phyloP scores from a whole-genome alignment of 306 rosid genomes.

The Prunus persica region Prunus_persica_NCBIv2 NC_034012.1:1359001-1359500 shows the following conservation, averaged over 20 bases:
- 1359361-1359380: background rate
- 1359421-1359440: constrained; percentile 98
- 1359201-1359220: constrained; percentile 2
- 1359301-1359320: background rate
- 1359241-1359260: background rate
- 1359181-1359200: constrained; percentile 47
- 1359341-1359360: background rate
- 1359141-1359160: constrained; percentile 96
- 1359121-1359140: constrained; percentile 92
- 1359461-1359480: constrained; percentile 88
- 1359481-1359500: constrained; percentile 78
- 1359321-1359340: background rate
- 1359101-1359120: constrained; percentile 69
- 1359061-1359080: constrained; percentile 79
- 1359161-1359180: constrained; percentile 97
- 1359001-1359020: constrained; percentile 37
- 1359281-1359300: background rate
- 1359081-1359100: constrained; percentile 92
- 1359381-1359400: background rate
- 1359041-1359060: constrained; percentile 72
- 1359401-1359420: constrained; percentile 59
- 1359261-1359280: background rate
- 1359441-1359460: constrained; percentile 84
- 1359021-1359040: constrained; percentile 95
- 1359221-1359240: background rate